Base-by-base conservation (phyloP, 352 stramenopile species). In the Globisporangium iwayamae region DNA sequence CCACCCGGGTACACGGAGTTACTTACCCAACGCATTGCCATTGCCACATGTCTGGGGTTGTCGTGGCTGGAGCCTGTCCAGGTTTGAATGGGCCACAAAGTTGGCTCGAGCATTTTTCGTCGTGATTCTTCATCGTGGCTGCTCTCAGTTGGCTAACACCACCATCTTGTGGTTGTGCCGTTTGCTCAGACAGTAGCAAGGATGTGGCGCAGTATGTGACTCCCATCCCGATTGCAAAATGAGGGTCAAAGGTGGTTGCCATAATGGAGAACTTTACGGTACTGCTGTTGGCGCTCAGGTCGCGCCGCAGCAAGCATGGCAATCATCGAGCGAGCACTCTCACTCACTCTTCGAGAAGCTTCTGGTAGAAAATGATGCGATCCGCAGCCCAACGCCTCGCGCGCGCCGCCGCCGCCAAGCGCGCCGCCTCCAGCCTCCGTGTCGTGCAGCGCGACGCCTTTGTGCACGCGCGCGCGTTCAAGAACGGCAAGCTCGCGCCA, bases 361-460 rank as follows among this genome's bases (percentile, higher is more conserved):
- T 74, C 64, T 47, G 28, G 28, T 18, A 30, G 43, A 73, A 62
- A 54, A 88, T 87, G 79, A 79, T 90, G 70, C 77, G 76, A 63
- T 67, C 81, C 11, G 62, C 72, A 38, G 71, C 72, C 47, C 71
- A 85, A 63, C 77, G 71, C 34, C 59, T 85, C 43, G 71, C 67
- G 67, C 74, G 74, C 60, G 73, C 69, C 54, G 71, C 67, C 18
- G 32, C 68, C 53, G 50, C 58, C 53, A 63, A 62, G 2, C 34
- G 61, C 45, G 9, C 36, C 36, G 45, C 45, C 8, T 2, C 56
- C 51, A 71, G 28, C 71, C 48, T 67, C 65, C 56, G 56, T 22
- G 10, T 41, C 18, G 32, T 64, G 41, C 60, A 73, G 3, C 72
- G 62, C 2, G 36, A 22, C 20, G 46, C 16, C 0, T 46, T 57